Evolutionary conservation across 2,329 filamentous ascomycete genomes (phyloP).

Genomic region (Colletotrichum melonis): DNA sequence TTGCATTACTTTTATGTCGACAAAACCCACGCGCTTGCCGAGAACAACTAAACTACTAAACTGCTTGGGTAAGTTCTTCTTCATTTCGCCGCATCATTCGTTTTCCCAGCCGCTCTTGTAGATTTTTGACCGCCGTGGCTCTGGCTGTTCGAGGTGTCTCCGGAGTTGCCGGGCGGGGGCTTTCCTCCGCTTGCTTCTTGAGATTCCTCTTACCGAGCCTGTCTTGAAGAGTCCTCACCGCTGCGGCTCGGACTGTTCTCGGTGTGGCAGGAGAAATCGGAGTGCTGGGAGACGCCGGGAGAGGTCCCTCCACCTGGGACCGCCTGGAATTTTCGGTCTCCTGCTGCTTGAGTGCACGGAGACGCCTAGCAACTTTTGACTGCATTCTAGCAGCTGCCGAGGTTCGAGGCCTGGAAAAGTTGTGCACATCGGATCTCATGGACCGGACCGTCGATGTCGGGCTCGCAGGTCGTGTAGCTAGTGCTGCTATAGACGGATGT

Average conservation of each 20-base stretch:
- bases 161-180: not conserved
- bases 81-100: slow-evolving; percentile 19
- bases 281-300: not conserved
- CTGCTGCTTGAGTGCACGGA: slow-evolving; percentile 11
- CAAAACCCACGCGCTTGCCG: not conserved
- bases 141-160: slow-evolving; percentile 3
- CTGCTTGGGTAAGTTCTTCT: not conserved
- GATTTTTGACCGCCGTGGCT: slow-evolving; percentile 8
- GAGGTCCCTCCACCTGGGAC: not conserved
- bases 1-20: not conserved
- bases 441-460: not conserved
- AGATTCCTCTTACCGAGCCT: slow-evolving; percentile 10
- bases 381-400: slow-evolving; percentile 32
- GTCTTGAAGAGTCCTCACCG: slow-evolving; percentile 19
- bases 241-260: slow-evolving; percentile 1
- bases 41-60: not conserved
- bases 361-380: slow-evolving; percentile 8
- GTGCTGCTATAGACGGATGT: not conserved
- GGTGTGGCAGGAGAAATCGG: not conserved
- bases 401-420: slow-evolving; percentile 27
- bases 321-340: not conserved
- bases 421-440: slow-evolving; percentile 7
- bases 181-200: not conserved
- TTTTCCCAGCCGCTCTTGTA: slow-evolving; percentile 17
- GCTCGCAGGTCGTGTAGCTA: not conserved